Conservation (phyloP, 164 flowering plant genomes). For the Amborella trichopoda region DNA sequence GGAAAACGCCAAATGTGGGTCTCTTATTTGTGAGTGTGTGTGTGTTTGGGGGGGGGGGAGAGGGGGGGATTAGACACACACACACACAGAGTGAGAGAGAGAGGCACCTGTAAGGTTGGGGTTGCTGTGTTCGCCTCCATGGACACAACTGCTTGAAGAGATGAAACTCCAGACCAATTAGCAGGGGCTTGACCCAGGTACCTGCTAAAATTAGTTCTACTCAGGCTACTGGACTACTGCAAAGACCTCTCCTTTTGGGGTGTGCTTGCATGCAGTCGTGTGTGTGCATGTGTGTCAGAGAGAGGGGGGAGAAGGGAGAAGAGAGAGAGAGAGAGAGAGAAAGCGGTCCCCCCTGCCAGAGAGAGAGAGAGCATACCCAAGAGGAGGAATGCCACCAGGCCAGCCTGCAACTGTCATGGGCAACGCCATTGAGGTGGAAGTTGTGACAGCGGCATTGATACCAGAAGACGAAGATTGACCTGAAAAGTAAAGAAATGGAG, state of each 20-base stretch:
- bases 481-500: slow-evolving; percentile 8
- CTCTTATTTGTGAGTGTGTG: background rate
- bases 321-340: background rate
- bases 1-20: no score
- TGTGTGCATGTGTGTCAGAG: no score
- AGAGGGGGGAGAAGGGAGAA: no score
- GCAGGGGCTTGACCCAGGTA: slow-evolving; percentile 29
- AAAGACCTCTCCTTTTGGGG: no score
- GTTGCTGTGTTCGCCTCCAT: slow-evolving; percentile 60
- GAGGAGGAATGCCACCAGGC: slow-evolving; percentile 81
- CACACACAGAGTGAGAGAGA: background rate
- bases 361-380: slow-evolving; percentile 67
- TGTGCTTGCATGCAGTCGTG: no score
- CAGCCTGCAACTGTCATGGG: slow-evolving; percentile 63
- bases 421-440: slow-evolving; percentile 43
- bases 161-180: slow-evolving; percentile 16
- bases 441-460: no score
- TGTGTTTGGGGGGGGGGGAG: background rate
- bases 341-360: slow-evolving; percentile 14
- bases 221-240: no score
- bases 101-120: slow-evolving; percentile 32
- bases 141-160: slow-evolving; percentile 69
- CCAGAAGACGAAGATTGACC: no score
- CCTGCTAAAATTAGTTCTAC: slow-evolving; percentile 51
- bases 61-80: background rate